A percentile compares a stretch with the other conserved stretches of the same genome.
phyloP scores from a whole-genome alignment of 108 stramenopile species.

The Pelagomonas calceolata region DNA sequence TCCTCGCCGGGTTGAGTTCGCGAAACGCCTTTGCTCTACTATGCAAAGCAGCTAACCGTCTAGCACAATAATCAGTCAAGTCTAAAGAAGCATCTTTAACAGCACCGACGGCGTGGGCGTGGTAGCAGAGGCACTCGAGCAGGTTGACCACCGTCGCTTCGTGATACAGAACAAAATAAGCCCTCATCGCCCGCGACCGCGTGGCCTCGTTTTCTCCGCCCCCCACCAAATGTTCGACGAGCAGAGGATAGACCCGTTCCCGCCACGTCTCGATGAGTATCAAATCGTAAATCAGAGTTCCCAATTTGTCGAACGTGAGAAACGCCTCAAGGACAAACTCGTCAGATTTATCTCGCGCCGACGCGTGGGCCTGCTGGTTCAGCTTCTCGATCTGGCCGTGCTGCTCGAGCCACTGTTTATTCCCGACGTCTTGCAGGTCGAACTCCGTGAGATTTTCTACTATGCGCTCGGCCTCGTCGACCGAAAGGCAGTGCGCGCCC shows the following conservation, averaged over 20 bases:
- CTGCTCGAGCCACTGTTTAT: slow-evolving; percentile 17
- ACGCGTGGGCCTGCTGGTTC: slow-evolving; percentile 51
- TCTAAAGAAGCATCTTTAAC: slow-evolving; percentile 34
- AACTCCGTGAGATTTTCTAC: slow-evolving; percentile 9
- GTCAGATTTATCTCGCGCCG: slow-evolving; percentile 33
- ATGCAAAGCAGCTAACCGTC: slow-evolving; percentile 17
- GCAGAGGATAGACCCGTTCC: slow-evolving; percentile 21
- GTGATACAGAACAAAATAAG: slow-evolving; percentile 44
- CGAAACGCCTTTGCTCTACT: not conserved
- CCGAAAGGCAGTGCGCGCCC: not conserved
- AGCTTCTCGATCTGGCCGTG: slow-evolving; percentile 34
- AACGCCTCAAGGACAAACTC: slow-evolving; percentile 48
- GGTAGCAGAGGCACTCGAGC: slow-evolving; percentile 41
- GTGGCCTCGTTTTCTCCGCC: not conserved
- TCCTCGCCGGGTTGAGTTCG: not conserved
- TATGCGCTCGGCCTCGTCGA: slow-evolving; percentile 17
- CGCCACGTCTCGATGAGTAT: slow-evolving; percentile 45
- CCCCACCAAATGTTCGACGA: slow-evolving; percentile 16
- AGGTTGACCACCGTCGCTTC: slow-evolving; percentile 46
- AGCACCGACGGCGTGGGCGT: slow-evolving; percentile 35
- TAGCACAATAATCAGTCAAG: slow-evolving; percentile 41
- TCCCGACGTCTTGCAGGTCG: slow-evolving; percentile 12
- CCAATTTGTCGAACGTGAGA: slow-evolving; percentile 41
- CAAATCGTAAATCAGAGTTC: slow-evolving; percentile 34
- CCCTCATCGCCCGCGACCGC: slow-evolving; percentile 24